Conservation (phyloP, 2,329 filamentous ascomycete genomes). For the Paramyrothecium sp. region DNA sequence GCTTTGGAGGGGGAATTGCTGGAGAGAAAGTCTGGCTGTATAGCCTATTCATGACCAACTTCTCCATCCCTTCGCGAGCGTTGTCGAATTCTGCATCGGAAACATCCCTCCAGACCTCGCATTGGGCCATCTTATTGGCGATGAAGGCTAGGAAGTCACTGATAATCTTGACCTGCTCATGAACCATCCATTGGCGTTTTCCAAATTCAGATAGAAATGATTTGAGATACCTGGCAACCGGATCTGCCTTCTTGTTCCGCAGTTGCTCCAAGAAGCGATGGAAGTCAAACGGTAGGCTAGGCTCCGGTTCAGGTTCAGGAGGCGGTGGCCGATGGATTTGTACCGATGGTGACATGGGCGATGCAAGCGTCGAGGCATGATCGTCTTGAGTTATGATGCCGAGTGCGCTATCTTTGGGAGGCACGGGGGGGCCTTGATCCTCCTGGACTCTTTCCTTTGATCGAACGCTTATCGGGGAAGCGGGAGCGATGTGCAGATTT, state of each 20-base stretch:
- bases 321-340: constrained; percentile 64
- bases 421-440: constrained; percentile 55
- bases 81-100: constrained; percentile 98
- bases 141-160: constrained; percentile 96
- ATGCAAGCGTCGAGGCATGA: constrained; percentile 24
- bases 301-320: constrained; percentile 75
- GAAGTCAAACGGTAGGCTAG: constrained; percentile 90
- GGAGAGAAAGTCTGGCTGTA: constrained; percentile 97
- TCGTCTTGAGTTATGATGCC: constrained; percentile 38
- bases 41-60: constrained; percentile 96
- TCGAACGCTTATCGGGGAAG: constrained; percentile 35
- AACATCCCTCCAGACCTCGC: constrained; percentile 93
- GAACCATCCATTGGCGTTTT: constrained; percentile 99
- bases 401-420: constrained; percentile 56
- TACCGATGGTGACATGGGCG: constrained; percentile 45
- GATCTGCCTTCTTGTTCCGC: constrained; percentile 95
- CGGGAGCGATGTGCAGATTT: constrained; percentile 36
- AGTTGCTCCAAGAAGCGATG: constrained; percentile 95
- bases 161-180: constrained; percentile 99
- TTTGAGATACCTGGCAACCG: constrained; percentile 90
- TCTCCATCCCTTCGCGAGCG: constrained; percentile 98
- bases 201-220: constrained; percentile 94
- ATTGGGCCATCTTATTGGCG: constrained; percentile 95
- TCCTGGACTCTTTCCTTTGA: constrained; percentile 36
- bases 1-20: constrained; percentile 79